These are phyloP conservation scores for Tieghemostelium lacteum DNA, from an alignment of 78 protist species.

Conservation along the genomic window DNA sequence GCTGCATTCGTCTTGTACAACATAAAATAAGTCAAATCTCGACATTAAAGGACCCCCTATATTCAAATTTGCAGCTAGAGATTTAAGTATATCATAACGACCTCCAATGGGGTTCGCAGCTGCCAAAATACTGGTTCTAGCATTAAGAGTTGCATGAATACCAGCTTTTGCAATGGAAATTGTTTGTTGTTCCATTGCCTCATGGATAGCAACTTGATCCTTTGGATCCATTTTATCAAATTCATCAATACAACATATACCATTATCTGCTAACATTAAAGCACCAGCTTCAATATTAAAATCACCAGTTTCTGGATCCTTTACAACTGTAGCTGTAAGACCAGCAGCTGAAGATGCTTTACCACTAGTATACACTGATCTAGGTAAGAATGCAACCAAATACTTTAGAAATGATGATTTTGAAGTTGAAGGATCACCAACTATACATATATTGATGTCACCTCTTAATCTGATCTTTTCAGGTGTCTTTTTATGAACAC, in stretches of 20 bases:
- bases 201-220: conserved; percentile 99
- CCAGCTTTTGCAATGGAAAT: conserved; percentile 99
- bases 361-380: conserved; percentile 99
- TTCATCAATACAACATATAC: conserved; percentile 99
- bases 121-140: conserved; percentile 97
- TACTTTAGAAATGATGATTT: conserved; percentile 98
- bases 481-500: conserved; percentile 96
- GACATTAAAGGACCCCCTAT: conserved; percentile 98
- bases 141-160: conserved; percentile 98
- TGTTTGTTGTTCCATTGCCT: conserved; percentile 99
- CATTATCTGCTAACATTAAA: conserved; percentile 99
- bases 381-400: conserved; percentile 94
- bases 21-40: conserved; percentile 99
- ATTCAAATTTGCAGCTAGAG: conserved; percentile 88
- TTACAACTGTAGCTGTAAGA: conserved; percentile 98
- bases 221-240: conserved; percentile 98
- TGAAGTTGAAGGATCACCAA: conserved; percentile 99
- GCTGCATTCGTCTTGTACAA: conserved; percentile 95
- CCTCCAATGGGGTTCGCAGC: conserved; percentile 98
- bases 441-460: conserved; percentile 98
- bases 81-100: conserved; percentile 46
- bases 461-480: conserved; percentile 96
- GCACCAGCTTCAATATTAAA: conserved; percentile 99
- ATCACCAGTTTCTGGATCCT: conserved; percentile 98
- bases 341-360: conserved; percentile 97